Evolutionary conservation across 495 filamentous ascomycete species (phyloP), one percentile per base, ranked within the genome.

Genomic region (Tuber melanosporum): DNA sequence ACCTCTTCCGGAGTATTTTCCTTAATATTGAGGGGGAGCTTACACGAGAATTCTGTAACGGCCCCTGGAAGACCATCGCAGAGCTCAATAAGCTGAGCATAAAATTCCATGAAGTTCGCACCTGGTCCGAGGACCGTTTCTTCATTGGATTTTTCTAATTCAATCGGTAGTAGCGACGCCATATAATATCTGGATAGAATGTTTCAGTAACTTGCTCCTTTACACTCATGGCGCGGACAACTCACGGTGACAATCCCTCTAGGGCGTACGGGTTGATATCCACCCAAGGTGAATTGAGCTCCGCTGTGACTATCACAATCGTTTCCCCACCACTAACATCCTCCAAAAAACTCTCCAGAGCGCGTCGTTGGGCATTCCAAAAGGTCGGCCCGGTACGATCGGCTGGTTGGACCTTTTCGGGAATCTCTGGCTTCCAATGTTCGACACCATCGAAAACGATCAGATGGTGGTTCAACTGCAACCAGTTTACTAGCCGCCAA

Each of bases 381-480:
- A 66, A 66, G 26, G 15, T 26, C 5, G 57, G 57, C 26, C 57
- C 57, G 57, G 14, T 66, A 32, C 15, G 26, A 12, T 66, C 26
- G n/a, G 26, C 57, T 14, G 52, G 52, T n/a, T 36, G 32, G 19
- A 36, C 12, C 57, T 36, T 19, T 36, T n/a, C 14, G 3, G 26
- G 26, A 32, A 66, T 2, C 14, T 36, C 57, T 26, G 57, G 57
- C 26, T 66, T 36, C 57, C 57, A 66, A n/a, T 36, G 57, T 66
- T 66, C 57, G 26, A 36, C 57, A 36, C 26, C 26, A 66, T 79
- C 78, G 26, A 80, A 73, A 32, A 62, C 70, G 41, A 80, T 75
- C 9, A 80, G 19, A 19, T 17, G 32, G 12, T 32, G 26, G 57
- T 36, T 36, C 57, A 66, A 66, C 57, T 8, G 12, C 57, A 66